Evolutionary conservation across 1,284 basidiomycete species (phyloP).

Genomic region (Baeospora myosura): DNA sequence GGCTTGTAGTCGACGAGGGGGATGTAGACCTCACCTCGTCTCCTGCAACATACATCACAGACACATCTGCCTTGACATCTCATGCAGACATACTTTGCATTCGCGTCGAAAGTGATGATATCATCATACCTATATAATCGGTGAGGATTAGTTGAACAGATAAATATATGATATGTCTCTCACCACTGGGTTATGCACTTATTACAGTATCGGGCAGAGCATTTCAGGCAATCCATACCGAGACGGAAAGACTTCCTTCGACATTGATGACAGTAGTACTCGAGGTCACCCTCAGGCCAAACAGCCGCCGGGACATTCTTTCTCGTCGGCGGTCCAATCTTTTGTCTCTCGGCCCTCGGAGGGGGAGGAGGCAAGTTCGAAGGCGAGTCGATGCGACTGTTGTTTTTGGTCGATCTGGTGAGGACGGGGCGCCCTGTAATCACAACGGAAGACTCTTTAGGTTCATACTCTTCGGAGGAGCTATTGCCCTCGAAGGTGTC

Average conservation of each 20-base stretch:
- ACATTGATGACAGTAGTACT: neutral
- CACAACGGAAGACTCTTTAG: no score
- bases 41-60: conserved; percentile 6
- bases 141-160: neutral
- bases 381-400: no score
- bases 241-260: neutral
- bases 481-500: no score
- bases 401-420: no score
- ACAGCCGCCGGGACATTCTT: no score
- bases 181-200: neutral
- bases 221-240: neutral
- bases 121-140: neutral
- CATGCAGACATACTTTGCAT: conserved; percentile 3
- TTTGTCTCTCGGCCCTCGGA: no score
- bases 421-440: no score
- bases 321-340: no score
- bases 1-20: neutral
- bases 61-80: conserved; percentile 1
- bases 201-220: neutral
- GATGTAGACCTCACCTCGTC: conserved; percentile 5
- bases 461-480: no score
- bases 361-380: no score
- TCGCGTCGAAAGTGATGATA: neutral
- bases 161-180: neutral
- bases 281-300: neutral